Percentiles rank a stretch among this genome's conserved stretches.
These are phyloP conservation scores for Hypoxylon sp. DNA, from an alignment of 2,329 filamentous ascomycete species.

Conservation along the genomic window DNA sequence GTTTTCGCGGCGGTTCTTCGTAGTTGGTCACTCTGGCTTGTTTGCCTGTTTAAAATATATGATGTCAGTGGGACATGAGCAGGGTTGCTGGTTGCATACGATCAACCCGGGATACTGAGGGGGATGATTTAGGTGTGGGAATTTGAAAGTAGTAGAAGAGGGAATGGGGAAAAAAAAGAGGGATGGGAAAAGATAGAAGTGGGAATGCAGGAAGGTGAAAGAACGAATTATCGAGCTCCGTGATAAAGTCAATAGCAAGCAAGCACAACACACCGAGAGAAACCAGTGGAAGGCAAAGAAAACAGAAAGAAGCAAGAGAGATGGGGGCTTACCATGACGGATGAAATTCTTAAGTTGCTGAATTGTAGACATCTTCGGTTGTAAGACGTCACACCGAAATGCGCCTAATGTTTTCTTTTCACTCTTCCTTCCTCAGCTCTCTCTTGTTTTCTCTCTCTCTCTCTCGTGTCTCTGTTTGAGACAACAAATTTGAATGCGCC, in stretches of 20 bases:
- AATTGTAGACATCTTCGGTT: slow-evolving; percentile 71
- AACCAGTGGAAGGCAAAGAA: slow-evolving; percentile 4
- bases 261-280: slow-evolving; percentile 6
- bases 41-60: slow-evolving; percentile 67
- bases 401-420: slow-evolving; percentile 14
- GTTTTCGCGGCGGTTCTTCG: slow-evolving; percentile 62
- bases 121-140: neutral
- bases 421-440: slow-evolving; percentile 14
- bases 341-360: slow-evolving; percentile 99
- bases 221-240: neutral
- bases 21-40: slow-evolving; percentile 77
- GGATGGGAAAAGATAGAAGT: neutral
- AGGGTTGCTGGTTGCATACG: slow-evolving; percentile 7
- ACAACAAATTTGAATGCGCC: slow-evolving; percentile 22
- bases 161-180: neutral
- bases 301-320: slow-evolving; percentile 14
- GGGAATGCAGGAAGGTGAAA: slow-evolving; percentile 4
- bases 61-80: slow-evolving; percentile 47
- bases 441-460: neutral
- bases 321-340: slow-evolving; percentile 73
- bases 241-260: slow-evolving; percentile 2
- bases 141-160: slow-evolving; percentile 2
- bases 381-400: slow-evolving; percentile 41
- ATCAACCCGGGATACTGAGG: neutral
- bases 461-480: slow-evolving; percentile 22